Conservation (phyloP, 306 rosid species). For the Aeschynomene evenia region DNA sequence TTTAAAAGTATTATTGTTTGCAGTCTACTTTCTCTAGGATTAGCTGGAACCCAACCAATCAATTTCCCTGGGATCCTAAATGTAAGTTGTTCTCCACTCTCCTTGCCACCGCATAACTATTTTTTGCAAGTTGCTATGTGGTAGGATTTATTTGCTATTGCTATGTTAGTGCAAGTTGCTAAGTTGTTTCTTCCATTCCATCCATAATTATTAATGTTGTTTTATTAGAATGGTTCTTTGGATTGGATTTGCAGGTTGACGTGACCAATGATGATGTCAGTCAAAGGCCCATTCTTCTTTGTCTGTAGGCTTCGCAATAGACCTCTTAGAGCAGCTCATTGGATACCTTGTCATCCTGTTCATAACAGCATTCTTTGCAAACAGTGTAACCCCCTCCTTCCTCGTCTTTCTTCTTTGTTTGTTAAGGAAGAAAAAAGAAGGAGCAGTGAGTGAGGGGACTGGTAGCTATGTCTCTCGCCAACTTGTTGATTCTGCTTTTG, state of each 20-base stretch:
- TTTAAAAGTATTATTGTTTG: background rate
- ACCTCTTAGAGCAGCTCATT: constrained; percentile 57
- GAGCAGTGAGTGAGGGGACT: constrained; percentile 23
- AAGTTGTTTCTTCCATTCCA: background rate
- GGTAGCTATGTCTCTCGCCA: constrained; percentile 14
- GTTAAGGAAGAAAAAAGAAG: constrained; percentile 25
- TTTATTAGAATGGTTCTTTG: constrained; percentile 7
- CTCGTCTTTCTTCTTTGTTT: constrained; percentile 20
- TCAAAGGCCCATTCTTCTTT: constrained; percentile 69
- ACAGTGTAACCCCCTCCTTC: constrained; percentile 32
- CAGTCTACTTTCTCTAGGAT: constrained; percentile 55
- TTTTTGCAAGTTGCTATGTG: background rate
- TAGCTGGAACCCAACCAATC: constrained; percentile 57
- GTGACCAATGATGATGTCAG: constrained; percentile 47
- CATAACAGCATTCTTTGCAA: constrained; percentile 43
- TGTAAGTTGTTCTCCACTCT: constrained; percentile 38
- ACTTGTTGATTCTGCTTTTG: constrained; percentile 9
- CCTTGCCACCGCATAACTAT: background rate
- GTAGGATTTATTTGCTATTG: no score
- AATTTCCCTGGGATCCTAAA: constrained; percentile 50
- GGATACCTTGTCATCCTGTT: constrained; percentile 64
- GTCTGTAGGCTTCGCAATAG: constrained; percentile 56
- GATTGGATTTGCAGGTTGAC: constrained; percentile 62
- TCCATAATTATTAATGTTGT: constrained; percentile 19
- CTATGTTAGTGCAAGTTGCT: no score